phyloP scores from a whole-genome alignment of 2,329 filamentous ascomycete species.

The Colletotrichum shisoi region DNA sequence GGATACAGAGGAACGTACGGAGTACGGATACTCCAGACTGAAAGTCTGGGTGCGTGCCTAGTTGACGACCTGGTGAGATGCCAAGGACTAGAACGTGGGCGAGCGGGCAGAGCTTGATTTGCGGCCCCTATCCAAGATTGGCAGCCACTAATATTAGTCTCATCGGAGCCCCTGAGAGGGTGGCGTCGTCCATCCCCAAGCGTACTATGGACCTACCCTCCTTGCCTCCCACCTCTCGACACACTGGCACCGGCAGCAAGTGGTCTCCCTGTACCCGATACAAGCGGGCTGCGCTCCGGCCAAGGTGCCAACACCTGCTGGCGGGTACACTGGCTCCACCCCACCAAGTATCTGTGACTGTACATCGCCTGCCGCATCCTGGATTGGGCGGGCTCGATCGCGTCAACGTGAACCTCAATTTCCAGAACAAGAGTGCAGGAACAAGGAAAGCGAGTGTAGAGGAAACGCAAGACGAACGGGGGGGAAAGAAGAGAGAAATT shows the following conservation, averaged over 20 bases:
- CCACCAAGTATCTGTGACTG: slow-evolving; percentile 26
- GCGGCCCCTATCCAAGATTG: slow-evolving; percentile 37
- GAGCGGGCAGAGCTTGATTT: slow-evolving; percentile 38
- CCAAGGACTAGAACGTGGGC: slow-evolving; percentile 37
- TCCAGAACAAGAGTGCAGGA: slow-evolving; percentile 31
- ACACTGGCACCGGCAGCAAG: slow-evolving; percentile 3
- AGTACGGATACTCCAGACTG: no score
- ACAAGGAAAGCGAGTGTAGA: slow-evolving; percentile 4
- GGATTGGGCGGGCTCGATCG: slow-evolving; percentile 34
- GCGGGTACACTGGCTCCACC: slow-evolving; percentile 13
- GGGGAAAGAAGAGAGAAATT: background rate
- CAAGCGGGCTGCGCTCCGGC: slow-evolving; percentile 26
- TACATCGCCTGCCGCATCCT: slow-evolving; percentile 31
- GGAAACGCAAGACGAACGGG: slow-evolving; percentile 3
- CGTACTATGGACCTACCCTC: background rate
- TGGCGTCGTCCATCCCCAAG: slow-evolving; percentile 17
- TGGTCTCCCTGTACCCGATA: slow-evolving; percentile 21
- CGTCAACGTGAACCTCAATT: slow-evolving; percentile 38
- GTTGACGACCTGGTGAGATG: slow-evolving; percentile 29
- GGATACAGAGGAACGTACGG: no score
- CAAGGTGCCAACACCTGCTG: slow-evolving; percentile 16
- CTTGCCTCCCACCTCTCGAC: background rate
- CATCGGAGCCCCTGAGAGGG: slow-evolving; percentile 39
- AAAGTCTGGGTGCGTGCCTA: background rate
- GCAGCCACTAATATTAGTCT: slow-evolving; percentile 38